A percentile compares a stretch with the other conserved stretches of the same genome.
These are phyloP conservation scores for Yarrowia sp. DNA, from an alignment of 805 yeast genomes.

Conservation along the genomic window DNA sequence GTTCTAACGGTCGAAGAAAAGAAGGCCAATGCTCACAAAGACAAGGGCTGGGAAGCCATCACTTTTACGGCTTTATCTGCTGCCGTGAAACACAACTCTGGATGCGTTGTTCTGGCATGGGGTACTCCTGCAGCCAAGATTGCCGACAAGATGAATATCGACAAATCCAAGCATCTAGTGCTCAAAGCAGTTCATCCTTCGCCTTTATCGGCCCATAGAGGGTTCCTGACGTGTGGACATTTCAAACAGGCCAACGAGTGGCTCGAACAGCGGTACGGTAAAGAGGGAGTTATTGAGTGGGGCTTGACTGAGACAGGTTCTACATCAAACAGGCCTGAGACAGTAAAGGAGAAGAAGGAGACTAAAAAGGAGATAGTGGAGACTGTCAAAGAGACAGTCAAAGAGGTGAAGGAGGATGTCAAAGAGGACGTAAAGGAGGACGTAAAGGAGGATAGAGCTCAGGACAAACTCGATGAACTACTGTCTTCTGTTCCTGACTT, in stretches of 20 bases:
- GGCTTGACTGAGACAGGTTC: constrained; percentile 39
- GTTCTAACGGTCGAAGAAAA: constrained; percentile 90
- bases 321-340: background rate
- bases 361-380: background rate
- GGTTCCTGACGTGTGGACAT: constrained; percentile 76
- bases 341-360: background rate
- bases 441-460: too few relatives aligned
- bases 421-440: background rate
- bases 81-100: constrained; percentile 45
- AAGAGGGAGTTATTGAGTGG: constrained; percentile 64
- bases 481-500: background rate
- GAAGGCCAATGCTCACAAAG: constrained; percentile 87
- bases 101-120: constrained; percentile 63
- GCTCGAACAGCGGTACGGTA: constrained; percentile 51
- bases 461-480: too few relatives aligned
- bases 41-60: constrained; percentile 88
- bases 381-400: background rate
- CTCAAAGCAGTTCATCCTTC: constrained; percentile 88
- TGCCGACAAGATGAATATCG: constrained; percentile 44
- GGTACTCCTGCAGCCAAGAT: constrained; percentile 71
- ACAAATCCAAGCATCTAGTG: constrained; percentile 43
- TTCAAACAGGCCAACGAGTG: constrained; percentile 76
- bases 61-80: constrained; percentile 70
- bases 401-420: background rate
- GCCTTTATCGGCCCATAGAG: constrained; percentile 86